Conservation (phyloP, 139 green algal species). For the Bryopsis sp. region DNA sequence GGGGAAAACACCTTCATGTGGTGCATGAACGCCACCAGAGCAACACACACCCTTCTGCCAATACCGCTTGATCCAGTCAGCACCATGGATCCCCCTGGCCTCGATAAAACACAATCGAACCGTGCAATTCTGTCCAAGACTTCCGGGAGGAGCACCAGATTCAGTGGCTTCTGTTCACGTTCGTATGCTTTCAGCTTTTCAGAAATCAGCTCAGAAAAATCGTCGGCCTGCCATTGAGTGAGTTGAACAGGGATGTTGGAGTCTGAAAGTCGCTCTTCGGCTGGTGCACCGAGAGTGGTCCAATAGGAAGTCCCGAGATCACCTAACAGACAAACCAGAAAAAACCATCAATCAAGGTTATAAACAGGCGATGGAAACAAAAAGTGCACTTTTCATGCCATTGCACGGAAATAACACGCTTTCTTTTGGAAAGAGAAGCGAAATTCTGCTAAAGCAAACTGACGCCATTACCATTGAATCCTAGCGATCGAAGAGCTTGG, state of each 20-base stretch:
- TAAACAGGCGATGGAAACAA: no score
- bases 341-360: no score
- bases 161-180: conserved; percentile 2
- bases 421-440: no score
- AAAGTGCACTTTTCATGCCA: no score
- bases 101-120: conserved; percentile 51
- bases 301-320: neutral
- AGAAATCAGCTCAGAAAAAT: conserved; percentile 37
- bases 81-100: conserved; percentile 44
- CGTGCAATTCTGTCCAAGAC: conserved; percentile 46
- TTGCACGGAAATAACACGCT: no score
- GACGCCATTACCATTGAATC: conserved; percentile 9
- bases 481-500: conserved; percentile 8
- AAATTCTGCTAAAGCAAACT: conserved; percentile 4
- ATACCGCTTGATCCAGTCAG: conserved; percentile 45
- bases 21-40: conserved; percentile 63
- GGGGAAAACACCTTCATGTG: conserved; percentile 52
- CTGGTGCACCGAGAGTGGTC: neutral
- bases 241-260: conserved; percentile 14
- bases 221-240: conserved; percentile 29
- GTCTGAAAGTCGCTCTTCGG: neutral
- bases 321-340: neutral
- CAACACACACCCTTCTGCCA: conserved; percentile 39
- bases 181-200: conserved; percentile 34
- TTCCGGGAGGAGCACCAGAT: conserved; percentile 36